Percentiles rank a stretch among this genome's conserved stretches.
Conservation (phyloP, 805 yeast species). For the Danielia oregonensis region DNA sequence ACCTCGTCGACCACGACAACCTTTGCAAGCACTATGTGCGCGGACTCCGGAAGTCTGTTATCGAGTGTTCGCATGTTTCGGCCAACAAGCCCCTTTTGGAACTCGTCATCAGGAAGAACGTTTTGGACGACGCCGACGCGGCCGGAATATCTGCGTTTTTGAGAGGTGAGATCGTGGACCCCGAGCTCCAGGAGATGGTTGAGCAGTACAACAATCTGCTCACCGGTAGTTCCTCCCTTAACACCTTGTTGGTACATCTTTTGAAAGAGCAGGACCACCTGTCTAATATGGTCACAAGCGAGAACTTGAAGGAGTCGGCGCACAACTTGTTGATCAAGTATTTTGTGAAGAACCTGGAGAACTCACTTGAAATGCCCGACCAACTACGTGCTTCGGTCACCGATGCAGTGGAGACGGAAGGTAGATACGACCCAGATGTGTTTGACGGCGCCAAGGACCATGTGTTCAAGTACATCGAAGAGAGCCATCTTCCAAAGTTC, state of each 20-base stretch:
- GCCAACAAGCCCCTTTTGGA: conserved; percentile 51
- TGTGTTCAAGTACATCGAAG: conserved; percentile 83
- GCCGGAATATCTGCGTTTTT: conserved; percentile 67
- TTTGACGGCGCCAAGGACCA: conserved; percentile 78
- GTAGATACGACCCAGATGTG: conserved; percentile 89
- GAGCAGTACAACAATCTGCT: conserved; percentile 31
- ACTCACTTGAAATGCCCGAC: conserved; percentile 67
- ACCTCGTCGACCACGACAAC: conserved; percentile 47
- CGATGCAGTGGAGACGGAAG: conserved; percentile 65
- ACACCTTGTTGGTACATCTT: conserved; percentile 44
- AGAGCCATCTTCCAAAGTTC: conserved; percentile 86
- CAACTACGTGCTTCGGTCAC: conserved; percentile 57
- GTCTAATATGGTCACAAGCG: conserved; percentile 46
- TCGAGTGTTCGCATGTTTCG: conserved; percentile 21
- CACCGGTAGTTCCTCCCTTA: conserved; percentile 15
- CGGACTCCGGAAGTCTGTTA: conserved; percentile 56
- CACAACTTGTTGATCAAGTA: conserved; percentile 61
- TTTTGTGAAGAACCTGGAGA: conserved; percentile 68
- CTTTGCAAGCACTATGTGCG: conserved; percentile 63
- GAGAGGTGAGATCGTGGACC: conserved; percentile 59
- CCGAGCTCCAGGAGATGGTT: conserved; percentile 40
- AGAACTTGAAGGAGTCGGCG: conserved; percentile 57
- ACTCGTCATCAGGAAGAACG: conserved; percentile 67
- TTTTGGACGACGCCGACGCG: conserved; percentile 71
- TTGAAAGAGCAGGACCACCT: conserved; percentile 34